Conservation (phyloP, 768 basidiomycete genomes). For the Phylloporus arenicola region DNA sequence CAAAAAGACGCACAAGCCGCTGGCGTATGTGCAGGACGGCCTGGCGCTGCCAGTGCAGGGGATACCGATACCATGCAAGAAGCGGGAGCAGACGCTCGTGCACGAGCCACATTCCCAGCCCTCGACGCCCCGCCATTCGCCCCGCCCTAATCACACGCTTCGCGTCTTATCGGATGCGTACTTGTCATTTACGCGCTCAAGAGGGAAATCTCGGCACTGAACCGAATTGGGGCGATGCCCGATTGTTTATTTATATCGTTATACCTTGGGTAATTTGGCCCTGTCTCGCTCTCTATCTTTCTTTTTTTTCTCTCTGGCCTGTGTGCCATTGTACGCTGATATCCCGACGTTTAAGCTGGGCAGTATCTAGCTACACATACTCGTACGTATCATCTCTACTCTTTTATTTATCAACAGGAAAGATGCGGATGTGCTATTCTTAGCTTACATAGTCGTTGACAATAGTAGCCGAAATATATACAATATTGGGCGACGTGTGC, state of each 20-base stretch:
- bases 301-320: not conserved
- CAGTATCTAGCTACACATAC: not conserved
- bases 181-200: conserved; percentile 12
- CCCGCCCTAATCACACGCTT: conserved; percentile 18
- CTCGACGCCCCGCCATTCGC: conserved; percentile 1
- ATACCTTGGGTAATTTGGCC: not conserved
- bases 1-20: conserved; percentile 1
- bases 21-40: conserved; percentile 14
- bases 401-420: not conserved
- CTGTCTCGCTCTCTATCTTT: not conserved
- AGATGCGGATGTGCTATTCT: not conserved
- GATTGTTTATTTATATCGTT: not conserved
- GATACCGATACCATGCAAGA: conserved; percentile 4
- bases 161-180: conserved; percentile 25
- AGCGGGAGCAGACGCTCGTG: conserved; percentile 9
- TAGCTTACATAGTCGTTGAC: not conserved
- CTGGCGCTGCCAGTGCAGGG: conserved; percentile 13
- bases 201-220: conserved; percentile 11
- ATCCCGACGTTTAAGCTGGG: not conserved
- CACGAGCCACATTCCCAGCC: conserved; percentile 1
- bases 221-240: not conserved
- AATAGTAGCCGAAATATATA: not conserved
- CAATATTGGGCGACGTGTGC: not conserved
- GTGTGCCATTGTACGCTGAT: not conserved
- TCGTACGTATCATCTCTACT: not conserved